Percentiles rank a stretch among this genome's conserved stretches.
Evolutionary conservation across 495 filamentous ascomycete genomes (phyloP).

Genomic region (Penicillium silybi): DNA sequence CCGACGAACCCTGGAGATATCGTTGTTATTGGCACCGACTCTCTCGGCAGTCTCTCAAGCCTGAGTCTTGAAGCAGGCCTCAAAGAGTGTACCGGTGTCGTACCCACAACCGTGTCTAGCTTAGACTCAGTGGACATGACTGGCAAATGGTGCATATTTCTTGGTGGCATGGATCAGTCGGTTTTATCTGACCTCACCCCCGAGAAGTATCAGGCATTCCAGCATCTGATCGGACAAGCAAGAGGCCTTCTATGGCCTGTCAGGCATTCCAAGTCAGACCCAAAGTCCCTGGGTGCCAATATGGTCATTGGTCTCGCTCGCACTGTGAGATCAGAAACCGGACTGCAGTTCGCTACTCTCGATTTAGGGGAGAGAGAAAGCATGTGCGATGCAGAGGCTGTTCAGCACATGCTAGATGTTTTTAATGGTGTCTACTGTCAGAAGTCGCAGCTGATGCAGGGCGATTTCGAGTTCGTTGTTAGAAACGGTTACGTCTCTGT

Average conservation of each 20-base stretch:
- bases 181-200: conserved; percentile 20
- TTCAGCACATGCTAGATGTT: conserved; percentile 21
- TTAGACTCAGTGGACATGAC: conserved; percentile 11
- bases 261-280: conserved; percentile 12
- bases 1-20: conserved; percentile 19
- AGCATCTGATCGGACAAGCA: conserved; percentile 18
- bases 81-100: conserved; percentile 10
- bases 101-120: not conserved
- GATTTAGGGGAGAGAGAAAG: conserved; percentile 23
- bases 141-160: conserved; percentile 34
- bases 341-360: conserved; percentile 25
- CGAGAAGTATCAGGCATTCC: conserved; percentile 22
- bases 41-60: conserved; percentile 8
- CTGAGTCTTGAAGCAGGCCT: conserved; percentile 11
- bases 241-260: conserved; percentile 30
- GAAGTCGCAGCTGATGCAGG: conserved; percentile 12
- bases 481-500: conserved; percentile 24
- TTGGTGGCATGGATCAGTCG: conserved; percentile 21
- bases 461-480: conserved; percentile 30
- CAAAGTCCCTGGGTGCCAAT: conserved; percentile 17
- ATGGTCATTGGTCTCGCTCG: conserved; percentile 30
- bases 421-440: conserved; percentile 24
- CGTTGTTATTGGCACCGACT: conserved; percentile 16
- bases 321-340: conserved; percentile 30
- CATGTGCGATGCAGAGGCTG: conserved; percentile 10